Evolutionary conservation across 768 basidiomycete species (phyloP).

Genomic region (Amanita fuliginea): DNA sequence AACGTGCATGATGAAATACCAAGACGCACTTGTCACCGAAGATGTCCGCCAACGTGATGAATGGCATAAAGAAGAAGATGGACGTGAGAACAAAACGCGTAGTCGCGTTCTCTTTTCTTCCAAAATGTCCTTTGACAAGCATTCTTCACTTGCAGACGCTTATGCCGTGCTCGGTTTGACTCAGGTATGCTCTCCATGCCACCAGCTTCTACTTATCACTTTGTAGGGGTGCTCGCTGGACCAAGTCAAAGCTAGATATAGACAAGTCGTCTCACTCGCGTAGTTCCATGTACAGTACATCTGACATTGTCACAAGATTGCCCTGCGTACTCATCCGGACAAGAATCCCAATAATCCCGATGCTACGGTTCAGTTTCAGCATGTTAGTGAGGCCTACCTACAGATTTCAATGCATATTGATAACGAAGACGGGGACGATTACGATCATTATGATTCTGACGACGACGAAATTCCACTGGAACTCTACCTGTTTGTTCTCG

Average conservation of each 20-base stretch:
- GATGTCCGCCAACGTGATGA: conserved; percentile 25
- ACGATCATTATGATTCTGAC: conserved; percentile 19
- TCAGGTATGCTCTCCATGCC: conserved; percentile 24
- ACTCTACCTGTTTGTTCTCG: conserved; percentile 5
- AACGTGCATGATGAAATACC: conserved; percentile 3
- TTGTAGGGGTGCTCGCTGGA: conserved; percentile 50
- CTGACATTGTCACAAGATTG: conserved; percentile 28
- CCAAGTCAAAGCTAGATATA: conserved; percentile 57
- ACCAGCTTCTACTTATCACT: conserved; percentile 3
- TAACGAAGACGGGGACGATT: conserved; percentile 16
- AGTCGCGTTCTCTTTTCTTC: conserved; percentile 5
- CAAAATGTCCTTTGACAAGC: conserved; percentile 6
- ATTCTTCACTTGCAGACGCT: conserved; percentile 18
- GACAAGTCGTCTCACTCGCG: conserved; percentile 33
- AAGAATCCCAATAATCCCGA: conserved; percentile 58
- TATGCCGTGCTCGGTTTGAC: conserved; percentile 40
- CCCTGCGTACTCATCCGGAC: conserved; percentile 64
- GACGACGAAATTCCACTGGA: conserved; percentile 25
- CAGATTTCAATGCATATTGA: conserved; percentile 46
- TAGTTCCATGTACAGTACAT: conserved; percentile 1
- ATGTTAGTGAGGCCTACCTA: conserved; percentile 58
- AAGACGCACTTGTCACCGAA: conserved; percentile 57
- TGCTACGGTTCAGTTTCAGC: conserved; percentile 63
- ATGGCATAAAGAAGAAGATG: conserved; percentile 7
- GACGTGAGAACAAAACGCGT: conserved; percentile 1